Percentiles rank a stretch among this genome's conserved stretches.
These are phyloP conservation scores for Ilyonectria sp. DNA, from an alignment of 2,329 filamentous ascomycete genomes.

Conservation along the genomic window DNA sequence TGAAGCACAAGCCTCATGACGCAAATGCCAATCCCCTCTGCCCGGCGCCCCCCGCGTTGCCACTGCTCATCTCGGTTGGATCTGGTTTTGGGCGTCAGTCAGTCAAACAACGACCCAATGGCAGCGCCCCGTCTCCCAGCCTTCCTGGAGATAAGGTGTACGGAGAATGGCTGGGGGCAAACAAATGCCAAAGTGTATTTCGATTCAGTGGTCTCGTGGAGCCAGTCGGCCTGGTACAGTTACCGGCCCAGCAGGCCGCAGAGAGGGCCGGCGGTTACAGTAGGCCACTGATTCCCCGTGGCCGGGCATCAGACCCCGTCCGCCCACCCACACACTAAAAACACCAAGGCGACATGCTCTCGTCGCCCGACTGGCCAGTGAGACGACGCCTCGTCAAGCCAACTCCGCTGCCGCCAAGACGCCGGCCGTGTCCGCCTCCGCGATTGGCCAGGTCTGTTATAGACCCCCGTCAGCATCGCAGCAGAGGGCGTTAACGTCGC, in stretches of 20 bases:
- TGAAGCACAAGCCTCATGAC: not conserved
- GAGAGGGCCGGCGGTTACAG: conserved; percentile 24
- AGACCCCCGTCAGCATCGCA: conserved; percentile 15
- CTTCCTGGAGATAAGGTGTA: not conserved
- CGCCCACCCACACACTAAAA: not conserved
- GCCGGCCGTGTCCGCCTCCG: not conserved
- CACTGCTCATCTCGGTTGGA: not conserved
- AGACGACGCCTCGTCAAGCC: conserved; percentile 1
- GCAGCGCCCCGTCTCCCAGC: not conserved
- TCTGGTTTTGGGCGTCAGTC: not conserved
- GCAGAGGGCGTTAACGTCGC: conserved; percentile 22
- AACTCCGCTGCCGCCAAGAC: conserved; percentile 9
- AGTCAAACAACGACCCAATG: not conserved
- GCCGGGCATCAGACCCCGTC: conserved; percentile 18
- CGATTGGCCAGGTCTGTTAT: conserved; percentile 3
- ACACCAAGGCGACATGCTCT: not conserved
- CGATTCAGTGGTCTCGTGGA: conserved; percentile 12
- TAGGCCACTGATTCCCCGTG: conserved; percentile 16
- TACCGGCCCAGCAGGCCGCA: conserved; percentile 16
- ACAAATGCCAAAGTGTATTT: conserved; percentile 1
- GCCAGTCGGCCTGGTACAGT: not conserved
- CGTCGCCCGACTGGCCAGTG: not conserved
- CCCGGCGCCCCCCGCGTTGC: not conserved
- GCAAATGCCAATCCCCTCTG: not conserved
- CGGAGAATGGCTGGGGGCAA: not conserved